Percentiles rank a stretch among this genome's conserved stretches.
Conservation (phyloP, 495 filamentous ascomycete species). For the Hyaloscypha bicolor region DNA sequence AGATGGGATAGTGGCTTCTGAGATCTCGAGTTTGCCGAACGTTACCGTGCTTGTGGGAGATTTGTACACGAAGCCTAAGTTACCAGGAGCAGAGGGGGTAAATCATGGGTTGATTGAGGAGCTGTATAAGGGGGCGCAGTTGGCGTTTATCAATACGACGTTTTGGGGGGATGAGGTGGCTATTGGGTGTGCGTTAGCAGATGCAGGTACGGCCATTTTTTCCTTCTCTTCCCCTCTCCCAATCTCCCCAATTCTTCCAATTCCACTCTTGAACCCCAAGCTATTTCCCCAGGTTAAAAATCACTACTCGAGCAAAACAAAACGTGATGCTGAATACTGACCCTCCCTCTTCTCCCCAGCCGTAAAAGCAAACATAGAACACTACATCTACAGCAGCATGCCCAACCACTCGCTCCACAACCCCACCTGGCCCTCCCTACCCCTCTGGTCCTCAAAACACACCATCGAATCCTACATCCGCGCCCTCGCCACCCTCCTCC, state of each 20-base stretch:
- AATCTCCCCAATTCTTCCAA: no score
- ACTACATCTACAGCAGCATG: constrained; percentile 96
- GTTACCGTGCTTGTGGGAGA: constrained; percentile 82
- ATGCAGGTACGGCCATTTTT: constrained; percentile 48
- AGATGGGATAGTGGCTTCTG: constrained; percentile 79
- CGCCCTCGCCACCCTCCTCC: constrained; percentile 63
- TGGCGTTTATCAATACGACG: constrained; percentile 98
- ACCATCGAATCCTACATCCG: constrained; percentile 89
- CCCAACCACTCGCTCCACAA: constrained; percentile 83
- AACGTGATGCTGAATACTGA: no score
- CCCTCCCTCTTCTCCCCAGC: constrained; percentile 41
- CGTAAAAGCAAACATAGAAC: constrained; percentile 78
- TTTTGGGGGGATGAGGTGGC: constrained; percentile 93
- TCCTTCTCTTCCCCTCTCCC: no score
- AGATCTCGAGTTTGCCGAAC: constrained; percentile 78
- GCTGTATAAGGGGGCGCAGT: constrained; percentile 79
- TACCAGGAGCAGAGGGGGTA: constrained; percentile 38
- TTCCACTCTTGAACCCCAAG: no score
- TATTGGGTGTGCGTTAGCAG: constrained; percentile 83
- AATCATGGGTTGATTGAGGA: constrained; percentile 67
- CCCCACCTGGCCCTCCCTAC: constrained; percentile 70
- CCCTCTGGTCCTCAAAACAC: constrained; percentile 90
- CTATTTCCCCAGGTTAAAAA: no score
- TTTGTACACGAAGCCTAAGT: constrained; percentile 58
- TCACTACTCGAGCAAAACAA: no score